These are phyloP conservation scores for Penicillium lividum DNA, from an alignment of 495 filamentous ascomycete genomes.

Conservation along the genomic window DNA sequence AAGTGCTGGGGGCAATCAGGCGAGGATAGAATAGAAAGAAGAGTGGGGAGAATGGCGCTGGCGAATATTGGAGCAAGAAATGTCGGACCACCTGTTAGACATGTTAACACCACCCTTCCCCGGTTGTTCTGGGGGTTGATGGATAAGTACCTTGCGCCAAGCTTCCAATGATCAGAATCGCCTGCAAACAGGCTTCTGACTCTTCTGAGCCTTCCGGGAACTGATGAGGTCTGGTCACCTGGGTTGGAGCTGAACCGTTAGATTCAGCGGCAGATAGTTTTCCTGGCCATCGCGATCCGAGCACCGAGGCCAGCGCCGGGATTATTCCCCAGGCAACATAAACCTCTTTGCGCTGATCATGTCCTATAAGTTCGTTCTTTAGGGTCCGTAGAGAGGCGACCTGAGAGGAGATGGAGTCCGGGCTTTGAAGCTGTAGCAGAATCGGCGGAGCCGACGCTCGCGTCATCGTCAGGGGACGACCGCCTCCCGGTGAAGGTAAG, in stretches of 20 bases:
- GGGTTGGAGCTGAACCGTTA: slow-evolving; percentile 30
- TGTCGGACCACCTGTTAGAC: slow-evolving; percentile 67
- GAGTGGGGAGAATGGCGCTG: slow-evolving; percentile 60
- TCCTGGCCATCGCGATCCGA: slow-evolving; percentile 42
- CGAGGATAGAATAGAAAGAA: slow-evolving; percentile 69
- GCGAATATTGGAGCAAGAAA: slow-evolving; percentile 75
- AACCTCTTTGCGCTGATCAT: slow-evolving; percentile 80
- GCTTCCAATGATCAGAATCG: slow-evolving; percentile 77
- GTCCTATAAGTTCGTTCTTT: slow-evolving; percentile 89
- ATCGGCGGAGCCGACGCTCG: slow-evolving; percentile 53
- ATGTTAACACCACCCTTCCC: slow-evolving; percentile 16
- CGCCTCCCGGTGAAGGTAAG: slow-evolving; percentile 29
- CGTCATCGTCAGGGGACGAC: slow-evolving; percentile 47
- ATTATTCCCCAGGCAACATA: slow-evolving; percentile 72
- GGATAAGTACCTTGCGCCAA: slow-evolving; percentile 72
- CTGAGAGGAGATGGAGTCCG: slow-evolving; percentile 61
- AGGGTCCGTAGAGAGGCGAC: slow-evolving; percentile 65
- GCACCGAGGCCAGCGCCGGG: slow-evolving; percentile 62
- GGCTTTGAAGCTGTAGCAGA: slow-evolving; percentile 61
- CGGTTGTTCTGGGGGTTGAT: background rate
- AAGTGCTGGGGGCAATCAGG: slow-evolving; percentile 63
- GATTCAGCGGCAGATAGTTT: slow-evolving; percentile 33
- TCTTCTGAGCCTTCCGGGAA: slow-evolving; percentile 51
- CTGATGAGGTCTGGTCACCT: slow-evolving; percentile 13
- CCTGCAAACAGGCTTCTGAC: slow-evolving; percentile 71